Base-by-base conservation (phyloP, 208 protist genomes). In the Crithidia bombi region DNA sequence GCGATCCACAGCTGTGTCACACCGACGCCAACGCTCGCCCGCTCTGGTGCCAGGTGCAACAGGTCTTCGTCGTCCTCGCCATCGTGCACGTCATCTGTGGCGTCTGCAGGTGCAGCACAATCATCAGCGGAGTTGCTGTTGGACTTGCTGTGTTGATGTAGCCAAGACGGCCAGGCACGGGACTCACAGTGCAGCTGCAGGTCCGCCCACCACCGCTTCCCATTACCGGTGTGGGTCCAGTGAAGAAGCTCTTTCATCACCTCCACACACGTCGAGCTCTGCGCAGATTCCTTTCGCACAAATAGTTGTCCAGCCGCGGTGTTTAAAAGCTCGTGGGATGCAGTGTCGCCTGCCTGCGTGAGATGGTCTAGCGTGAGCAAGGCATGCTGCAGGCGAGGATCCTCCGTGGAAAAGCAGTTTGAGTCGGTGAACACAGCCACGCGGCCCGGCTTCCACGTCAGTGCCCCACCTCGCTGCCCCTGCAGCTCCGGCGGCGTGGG, bases 401-500 rank as follows among this genome's bases (percentile, higher is more conserved):
- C 46, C 0, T 65, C 78, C n/a, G 56, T 41, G 6, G 76, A 78
- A 21, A 92, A 65, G 41, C 83, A 80, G 56, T 79, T 74, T 1
- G 83, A 76, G 62, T 89, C 86, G 0, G 86, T 89, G 46, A 92
- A 83, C 35, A 92, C 58, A 0, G 73, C 78, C 11, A 89, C 68
- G 2, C 67, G 64, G 15, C 77, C 76, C 1, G 51, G 47, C 15
- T 36, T 17, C 2, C 17, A 11, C 17, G 49, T 15, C 12, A n/a
- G 17, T 1, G 19, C n/a, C 35, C 0, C 19, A 26, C 23, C 25
- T 4, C 10, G 50, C 26, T n/a, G 35, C 5, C 21, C n/a, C 17
- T 39, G 52, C 6, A 0, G 46, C 14, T 57, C 15, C 23, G 44
- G 1, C 10, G 28, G 0, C 17, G n/a, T 32, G 26, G 21, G n/a